Base-by-base conservation (phyloP, 2,329 filamentous ascomycete genomes). In the Sporothrix dimorphospora region DNA sequence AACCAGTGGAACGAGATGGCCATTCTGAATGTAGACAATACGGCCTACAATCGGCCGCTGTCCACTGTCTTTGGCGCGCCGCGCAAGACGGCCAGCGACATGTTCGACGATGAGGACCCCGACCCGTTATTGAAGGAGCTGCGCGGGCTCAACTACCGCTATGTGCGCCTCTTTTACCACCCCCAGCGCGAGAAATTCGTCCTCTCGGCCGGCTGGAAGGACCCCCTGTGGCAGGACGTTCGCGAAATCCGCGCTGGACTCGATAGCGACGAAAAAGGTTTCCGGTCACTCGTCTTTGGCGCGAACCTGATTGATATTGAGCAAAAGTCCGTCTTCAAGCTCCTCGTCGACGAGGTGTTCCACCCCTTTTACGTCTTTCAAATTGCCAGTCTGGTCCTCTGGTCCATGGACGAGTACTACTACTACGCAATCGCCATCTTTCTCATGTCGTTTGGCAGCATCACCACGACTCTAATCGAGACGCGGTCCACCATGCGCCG, bases 351-450 rank as follows among this genome's bases (percentile, higher is more conserved):
- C 77, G 96, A 99, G 84, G 94, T 93, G 24, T 94, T 99, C 78
- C 96, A 99, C 79, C 97, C 96, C 0, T 99, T 99, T 80, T 99
- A 99, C 80, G 92, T 99, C 71, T 99, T 99, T 79, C 96, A 99
- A 81, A 91, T 98, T 77, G 95, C 94, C 65, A 98, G 96, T 84
- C 85, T 99, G 75, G 82, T 97, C 53, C 88, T 99, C 3, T 99
- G 96, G 96, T 98, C 95, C 11, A 79, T 98, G 76, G 96, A 99
- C 79, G 87, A 97, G 77, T 99, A 99, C 81, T 99, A 98, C 80
- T 99, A 98, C 83, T 99, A 99, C 81, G 96, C 96, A 4, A 87
- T 90, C 19, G 97, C 94, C 79, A 99, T 99, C 77, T 97, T 99
- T 77, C 79, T 95, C 73, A 98, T 99, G 81, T 99, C 97, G 0